Percentiles rank a stretch among this genome's conserved stretches.
Conservation (phyloP, 495 filamentous ascomycete genomes). For the Penicillium paxilli region DNA sequence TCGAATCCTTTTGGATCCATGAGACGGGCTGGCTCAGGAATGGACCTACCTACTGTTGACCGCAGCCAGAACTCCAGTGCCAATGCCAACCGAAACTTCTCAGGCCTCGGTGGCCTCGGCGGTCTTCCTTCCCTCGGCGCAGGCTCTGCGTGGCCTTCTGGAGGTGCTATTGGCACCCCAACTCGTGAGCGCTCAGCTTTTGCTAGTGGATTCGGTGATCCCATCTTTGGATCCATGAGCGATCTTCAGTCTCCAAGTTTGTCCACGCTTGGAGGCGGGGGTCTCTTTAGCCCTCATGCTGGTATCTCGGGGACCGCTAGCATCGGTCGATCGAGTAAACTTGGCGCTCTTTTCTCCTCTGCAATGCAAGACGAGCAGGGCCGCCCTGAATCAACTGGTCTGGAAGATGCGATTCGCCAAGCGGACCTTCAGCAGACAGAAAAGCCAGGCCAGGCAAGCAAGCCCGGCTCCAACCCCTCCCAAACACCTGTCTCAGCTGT, state of each 20-base stretch:
- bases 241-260: conserved; percentile 77
- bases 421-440: conserved; percentile 28
- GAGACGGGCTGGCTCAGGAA: conserved; percentile 50
- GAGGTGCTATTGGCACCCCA: conserved; percentile 66
- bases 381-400: conserved; percentile 52
- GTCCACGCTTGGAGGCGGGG: conserved; percentile 57
- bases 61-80: conserved; percentile 88
- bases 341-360: conserved; percentile 87
- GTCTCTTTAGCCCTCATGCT: conserved; percentile 51
- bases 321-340: conserved; percentile 73
- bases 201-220: conserved; percentile 68
- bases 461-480: conserved; percentile 37
- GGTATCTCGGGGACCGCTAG: conserved; percentile 50
- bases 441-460: conserved; percentile 26
- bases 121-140: conserved; percentile 60
- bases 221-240: conserved; percentile 67
- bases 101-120: conserved; percentile 61
- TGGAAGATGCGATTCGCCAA: conserved; percentile 41
- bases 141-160: conserved; percentile 62
- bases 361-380: conserved; percentile 74
- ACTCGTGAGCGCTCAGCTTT: conserved; percentile 69
- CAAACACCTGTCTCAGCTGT: conserved; percentile 45
- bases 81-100: conserved; percentile 68
- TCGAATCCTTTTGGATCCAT: conserved; percentile 49
- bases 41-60: conserved; percentile 69